These are phyloP conservation scores for Gnaphalium uliginosum DNA, from an alignment of 129 eudicot species.

Conservation along the genomic window DNA sequence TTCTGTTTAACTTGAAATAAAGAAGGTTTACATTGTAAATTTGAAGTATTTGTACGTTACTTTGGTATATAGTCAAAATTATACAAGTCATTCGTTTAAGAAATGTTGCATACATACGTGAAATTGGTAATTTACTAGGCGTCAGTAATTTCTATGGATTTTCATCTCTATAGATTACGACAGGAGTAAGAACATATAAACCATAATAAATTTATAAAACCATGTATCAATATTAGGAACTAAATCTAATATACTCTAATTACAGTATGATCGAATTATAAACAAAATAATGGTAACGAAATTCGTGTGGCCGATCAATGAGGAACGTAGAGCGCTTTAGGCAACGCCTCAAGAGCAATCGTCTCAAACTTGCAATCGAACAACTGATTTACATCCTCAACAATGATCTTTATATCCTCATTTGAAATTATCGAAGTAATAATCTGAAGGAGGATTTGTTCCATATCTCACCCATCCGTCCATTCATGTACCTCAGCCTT, in stretches of 20 bases:
- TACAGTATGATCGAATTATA: background rate
- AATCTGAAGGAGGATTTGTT: slow-evolving; percentile 36
- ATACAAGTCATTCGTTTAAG: too few species aligned
- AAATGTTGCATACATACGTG: too few species aligned
- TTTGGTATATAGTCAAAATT: too few species aligned
- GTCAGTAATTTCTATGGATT: too few species aligned
- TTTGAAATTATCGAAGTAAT: slow-evolving; percentile 28
- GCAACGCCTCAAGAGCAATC: slow-evolving; percentile 40
- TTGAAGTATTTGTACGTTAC: too few species aligned
- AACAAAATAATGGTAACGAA: background rate
- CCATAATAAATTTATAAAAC: background rate
- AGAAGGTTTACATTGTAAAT: too few species aligned
- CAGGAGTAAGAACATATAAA: too few species aligned
- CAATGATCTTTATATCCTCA: slow-evolving; percentile 16
- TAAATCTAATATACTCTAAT: background rate
- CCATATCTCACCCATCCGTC: slow-evolving; percentile 64
- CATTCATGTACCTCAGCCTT: slow-evolving; percentile 55
- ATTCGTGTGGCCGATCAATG: background rate
- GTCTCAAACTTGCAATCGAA: slow-evolving; percentile 56
- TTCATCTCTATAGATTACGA: too few species aligned
- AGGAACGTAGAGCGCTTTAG: slow-evolving; percentile 51
- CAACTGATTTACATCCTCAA: slow-evolving; percentile 22
- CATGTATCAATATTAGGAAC: background rate
- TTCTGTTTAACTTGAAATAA: too few species aligned
- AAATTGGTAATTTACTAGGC: too few species aligned